These are phyloP conservation scores for Auricularia heimuer DNA, from an alignment of 768 basidiomycete genomes.

Conservation along the genomic window DNA sequence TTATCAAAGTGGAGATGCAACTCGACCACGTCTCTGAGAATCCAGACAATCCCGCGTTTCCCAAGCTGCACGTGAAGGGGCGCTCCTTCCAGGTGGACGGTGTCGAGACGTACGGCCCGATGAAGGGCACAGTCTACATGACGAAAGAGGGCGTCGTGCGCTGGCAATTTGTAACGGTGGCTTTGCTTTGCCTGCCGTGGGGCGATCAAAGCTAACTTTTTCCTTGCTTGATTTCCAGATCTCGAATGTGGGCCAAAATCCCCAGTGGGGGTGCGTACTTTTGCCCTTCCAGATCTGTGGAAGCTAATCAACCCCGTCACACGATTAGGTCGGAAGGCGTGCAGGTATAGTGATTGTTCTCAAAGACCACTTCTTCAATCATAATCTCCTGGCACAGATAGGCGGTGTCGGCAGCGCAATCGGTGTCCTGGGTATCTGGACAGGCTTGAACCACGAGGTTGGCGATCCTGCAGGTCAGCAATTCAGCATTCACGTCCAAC, in stretches of 20 bases:
- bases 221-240: slow-evolving; percentile 27
- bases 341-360: slow-evolving; percentile 16
- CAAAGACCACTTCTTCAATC: slow-evolving; percentile 6
- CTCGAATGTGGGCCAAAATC: slow-evolving; percentile 36
- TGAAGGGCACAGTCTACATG: slow-evolving; percentile 45
- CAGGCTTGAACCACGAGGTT: slow-evolving; percentile 23
- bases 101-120: slow-evolving; percentile 26
- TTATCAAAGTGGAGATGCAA: slow-evolving; percentile 47
- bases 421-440: slow-evolving; percentile 63
- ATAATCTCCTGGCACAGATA: slow-evolving; percentile 27
- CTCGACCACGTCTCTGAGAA: slow-evolving; percentile 25
- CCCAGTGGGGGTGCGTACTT: slow-evolving; percentile 48
- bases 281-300: background rate
- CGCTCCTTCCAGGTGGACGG: slow-evolving; percentile 31
- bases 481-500: background rate
- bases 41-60: slow-evolving; percentile 20
- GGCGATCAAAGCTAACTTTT: slow-evolving; percentile 10
- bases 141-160: slow-evolving; percentile 34
- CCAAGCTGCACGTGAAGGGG: slow-evolving; percentile 39
- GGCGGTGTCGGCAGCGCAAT: slow-evolving; percentile 55
- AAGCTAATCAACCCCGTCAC: background rate
- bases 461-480: background rate
- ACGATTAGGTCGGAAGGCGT: slow-evolving; percentile 48
- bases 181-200: slow-evolving; percentile 1
- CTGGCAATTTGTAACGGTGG: slow-evolving; percentile 49